Conservation (phyloP, 2,329 filamentous ascomycete species). For the Cordyceps militaris region DNA sequence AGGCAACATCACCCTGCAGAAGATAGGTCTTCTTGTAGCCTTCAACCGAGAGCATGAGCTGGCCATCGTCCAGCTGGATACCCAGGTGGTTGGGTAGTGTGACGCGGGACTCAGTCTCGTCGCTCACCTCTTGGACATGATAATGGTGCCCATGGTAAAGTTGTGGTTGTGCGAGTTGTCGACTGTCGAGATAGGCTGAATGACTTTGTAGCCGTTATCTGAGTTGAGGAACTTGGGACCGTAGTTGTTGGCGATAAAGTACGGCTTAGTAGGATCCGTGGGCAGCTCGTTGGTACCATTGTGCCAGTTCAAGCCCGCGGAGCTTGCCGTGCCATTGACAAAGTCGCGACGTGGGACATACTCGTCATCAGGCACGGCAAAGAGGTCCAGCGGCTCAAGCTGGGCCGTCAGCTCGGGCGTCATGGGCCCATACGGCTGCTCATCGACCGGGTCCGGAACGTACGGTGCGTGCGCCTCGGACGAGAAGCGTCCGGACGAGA, state of each 20-base stretch:
- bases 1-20: constrained; percentile 22
- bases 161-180: constrained; percentile 15
- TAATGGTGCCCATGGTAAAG: constrained; percentile 19
- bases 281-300: constrained; percentile 17
- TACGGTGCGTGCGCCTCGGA: constrained; percentile 15
- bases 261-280: constrained; percentile 10
- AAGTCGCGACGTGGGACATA: constrained; percentile 18
- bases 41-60: constrained; percentile 17
- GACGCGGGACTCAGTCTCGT: constrained; percentile 12
- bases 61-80: constrained; percentile 23
- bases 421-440: constrained; percentile 15
- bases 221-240: constrained; percentile 19
- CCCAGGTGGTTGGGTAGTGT: constrained; percentile 17
- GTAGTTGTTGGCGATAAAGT: constrained; percentile 20
- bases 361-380: constrained; percentile 11
- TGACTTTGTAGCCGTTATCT: constrained; percentile 18
- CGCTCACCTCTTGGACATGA: constrained; percentile 14
- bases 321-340: constrained; percentile 18
- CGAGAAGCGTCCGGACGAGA: constrained; percentile 13
- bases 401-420: constrained; percentile 12
- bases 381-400: constrained; percentile 16
- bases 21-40: constrained; percentile 20
- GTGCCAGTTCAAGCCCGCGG: constrained; percentile 16
- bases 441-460: constrained; percentile 13
- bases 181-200: constrained; percentile 17